phyloP scores from a whole-genome alignment of 192 early-diverging fungal species.

The Borealophlyctis nickersoniae region DNA sequence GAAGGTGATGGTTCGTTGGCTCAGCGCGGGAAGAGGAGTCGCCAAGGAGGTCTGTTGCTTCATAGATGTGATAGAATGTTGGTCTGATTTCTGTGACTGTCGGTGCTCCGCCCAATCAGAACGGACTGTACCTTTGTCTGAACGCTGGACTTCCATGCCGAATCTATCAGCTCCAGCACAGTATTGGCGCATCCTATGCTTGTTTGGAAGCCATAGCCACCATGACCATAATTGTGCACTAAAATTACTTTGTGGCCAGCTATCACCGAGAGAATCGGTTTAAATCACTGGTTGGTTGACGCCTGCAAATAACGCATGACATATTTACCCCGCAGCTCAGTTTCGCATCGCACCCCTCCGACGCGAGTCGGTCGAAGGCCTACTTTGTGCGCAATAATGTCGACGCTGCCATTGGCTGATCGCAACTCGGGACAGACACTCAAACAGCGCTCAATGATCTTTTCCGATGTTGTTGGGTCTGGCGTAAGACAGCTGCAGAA shows the following conservation, averaged over 20 bases:
- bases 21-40: too few relatives aligned
- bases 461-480: conserved; percentile 28
- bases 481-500: neutral
- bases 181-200: neutral
- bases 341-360: conserved; percentile 44
- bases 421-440: conserved; percentile 50
- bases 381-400: conserved; percentile 38
- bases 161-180: neutral
- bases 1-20: too few relatives aligned
- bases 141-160: too few relatives aligned
- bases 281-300: conserved; percentile 2
- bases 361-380: conserved; percentile 44
- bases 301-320: neutral
- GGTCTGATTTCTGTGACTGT: too few relatives aligned
- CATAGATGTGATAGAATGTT: too few relatives aligned
- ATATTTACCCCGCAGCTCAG: conserved; percentile 11
- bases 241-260: conserved; percentile 30
- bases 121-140: too few relatives aligned
- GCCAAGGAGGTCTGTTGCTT: too few relatives aligned
- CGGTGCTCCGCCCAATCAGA: too few relatives aligned
- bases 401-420: conserved; percentile 32
- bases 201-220: conserved; percentile 6
- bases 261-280: conserved; percentile 6
- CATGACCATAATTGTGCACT: conserved; percentile 52
- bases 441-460: conserved; percentile 42